phyloP scores from a whole-genome alignment of 495 filamentous ascomycete species.

The Poronia punctata region DNA sequence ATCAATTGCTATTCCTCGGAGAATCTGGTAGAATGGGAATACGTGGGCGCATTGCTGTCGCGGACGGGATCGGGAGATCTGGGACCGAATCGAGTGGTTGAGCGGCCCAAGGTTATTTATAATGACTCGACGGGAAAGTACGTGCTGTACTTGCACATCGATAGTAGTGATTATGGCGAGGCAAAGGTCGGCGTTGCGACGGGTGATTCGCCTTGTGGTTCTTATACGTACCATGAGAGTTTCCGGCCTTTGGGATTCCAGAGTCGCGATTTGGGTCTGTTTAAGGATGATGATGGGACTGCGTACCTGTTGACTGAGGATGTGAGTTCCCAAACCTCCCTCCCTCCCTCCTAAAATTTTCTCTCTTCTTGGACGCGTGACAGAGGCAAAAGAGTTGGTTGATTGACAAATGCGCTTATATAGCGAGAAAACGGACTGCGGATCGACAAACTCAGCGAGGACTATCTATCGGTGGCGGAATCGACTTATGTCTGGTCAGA shows the following conservation, averaged over 20 bases:
- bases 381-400: neutral
- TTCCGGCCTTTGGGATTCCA: constrained; percentile 46
- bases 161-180: constrained; percentile 53
- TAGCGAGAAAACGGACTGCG: constrained; percentile 44
- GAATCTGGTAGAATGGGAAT: constrained; percentile 58
- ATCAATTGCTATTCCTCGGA: constrained; percentile 51
- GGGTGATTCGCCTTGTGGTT: constrained; percentile 50
- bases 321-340: neutral
- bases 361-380: neutral
- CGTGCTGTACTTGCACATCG: constrained; percentile 61
- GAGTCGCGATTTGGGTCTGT: constrained; percentile 56
- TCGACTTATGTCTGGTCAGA: constrained; percentile 45
- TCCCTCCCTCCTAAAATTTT: neutral
- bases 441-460: constrained; percentile 39
- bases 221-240: constrained; percentile 34
- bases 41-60: constrained; percentile 48
- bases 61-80: constrained; percentile 47
- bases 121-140: constrained; percentile 49
- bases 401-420: neutral
- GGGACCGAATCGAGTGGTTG: constrained; percentile 54
- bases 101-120: constrained; percentile 59
- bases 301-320: constrained; percentile 61
- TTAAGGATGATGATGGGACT: constrained; percentile 52
- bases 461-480: constrained; percentile 43
- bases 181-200: constrained; percentile 60